A percentile compares a stretch with the other conserved stretches of the same genome.
These are phyloP conservation scores for Pseudogymnoascus sp. DNA, from an alignment of 2,329 filamentous ascomycete genomes.

Conservation along the genomic window DNA sequence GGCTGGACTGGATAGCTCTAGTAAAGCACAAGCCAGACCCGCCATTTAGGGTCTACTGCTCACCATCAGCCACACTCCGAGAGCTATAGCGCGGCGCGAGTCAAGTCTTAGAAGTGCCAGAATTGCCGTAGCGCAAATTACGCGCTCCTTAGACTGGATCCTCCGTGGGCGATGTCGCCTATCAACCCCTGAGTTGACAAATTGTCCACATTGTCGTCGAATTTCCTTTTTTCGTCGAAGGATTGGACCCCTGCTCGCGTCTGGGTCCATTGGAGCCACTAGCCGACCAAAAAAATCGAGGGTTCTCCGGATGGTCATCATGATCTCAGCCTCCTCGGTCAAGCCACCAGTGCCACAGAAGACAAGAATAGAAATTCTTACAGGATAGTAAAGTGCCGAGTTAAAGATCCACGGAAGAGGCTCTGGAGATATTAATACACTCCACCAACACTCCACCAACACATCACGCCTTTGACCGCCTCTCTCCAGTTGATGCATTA, in stretches of 20 bases:
- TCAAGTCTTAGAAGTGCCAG: neutral
- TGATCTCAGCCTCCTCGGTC: neutral
- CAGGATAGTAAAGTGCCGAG: neutral
- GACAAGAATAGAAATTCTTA: neutral
- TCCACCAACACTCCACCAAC: neutral
- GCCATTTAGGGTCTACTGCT: constrained; percentile 7
- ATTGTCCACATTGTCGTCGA: neutral
- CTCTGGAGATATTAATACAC: neutral
- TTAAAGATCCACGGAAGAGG: neutral
- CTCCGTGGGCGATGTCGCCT: neutral
- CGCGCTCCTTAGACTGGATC: neutral
- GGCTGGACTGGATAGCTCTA: neutral
- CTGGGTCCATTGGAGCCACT: neutral
- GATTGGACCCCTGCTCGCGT: neutral
- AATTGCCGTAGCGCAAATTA: constrained; percentile 2
- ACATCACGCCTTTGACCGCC: neutral
- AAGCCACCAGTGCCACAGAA: neutral
- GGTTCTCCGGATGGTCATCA: neutral
- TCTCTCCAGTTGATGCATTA: neutral
- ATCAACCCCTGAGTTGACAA: neutral
- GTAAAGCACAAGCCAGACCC: neutral
- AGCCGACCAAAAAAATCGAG: neutral
- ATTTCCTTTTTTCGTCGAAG: constrained; percentile 4
- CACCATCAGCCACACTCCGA: constrained; percentile 6
- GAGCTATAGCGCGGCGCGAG: neutral